Base-by-base conservation (phyloP, 2,329 filamentous ascomycete genomes). In the Teratosphaeria pseudoeucalypti region DNA sequence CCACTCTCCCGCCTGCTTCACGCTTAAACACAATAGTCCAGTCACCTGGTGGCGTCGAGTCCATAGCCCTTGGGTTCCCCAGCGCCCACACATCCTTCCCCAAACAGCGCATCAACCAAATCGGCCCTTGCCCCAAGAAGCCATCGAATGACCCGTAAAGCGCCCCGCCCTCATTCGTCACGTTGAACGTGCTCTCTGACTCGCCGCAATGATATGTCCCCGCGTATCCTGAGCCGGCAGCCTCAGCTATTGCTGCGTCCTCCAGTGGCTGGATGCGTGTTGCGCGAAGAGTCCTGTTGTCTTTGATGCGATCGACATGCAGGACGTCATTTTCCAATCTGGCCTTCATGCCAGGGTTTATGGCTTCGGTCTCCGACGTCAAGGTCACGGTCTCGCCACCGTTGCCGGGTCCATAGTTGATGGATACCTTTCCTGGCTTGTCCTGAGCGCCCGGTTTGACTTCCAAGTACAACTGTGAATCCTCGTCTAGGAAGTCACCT, bases 81-180 rank as follows among this genome's bases (percentile, higher is more conserved):
- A 78, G 63, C 0, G 62, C 61, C 72, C 74, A 78, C 2, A 77
- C 67, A 62, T 78, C 71, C 37, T 71, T 65, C 2, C 74, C 75
- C 5, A 78, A 58, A 34, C 71, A 71, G 12, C 66, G 64, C 71
- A 78, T 75, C 2, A 73, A 59, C 56, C 73, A 70, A 2, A 67
- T 64, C 1, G 74, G 71, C 2, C 77, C 76, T 14, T 65, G 65
- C 1, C 76, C 77, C 3, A 78, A 64, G 57, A 69, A 78, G 5
- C 76, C 76, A 57, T 74, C 70, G 60, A 78, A 78, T 1, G 67
- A 65, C 6, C 74, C 77, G 58, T 78, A 78, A n/a, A 78, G 57
- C 60, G 75, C 65, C 9, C 68, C 72, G n/a, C 70, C 70, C 5
- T 63, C 62, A 5, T 74, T 74, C 4, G 60, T 65, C 58, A 71